These are phyloP conservation scores for Ceratocystis ficicola DNA, from an alignment of 2,329 filamentous ascomycete genomes.

Conservation along the genomic window DNA sequence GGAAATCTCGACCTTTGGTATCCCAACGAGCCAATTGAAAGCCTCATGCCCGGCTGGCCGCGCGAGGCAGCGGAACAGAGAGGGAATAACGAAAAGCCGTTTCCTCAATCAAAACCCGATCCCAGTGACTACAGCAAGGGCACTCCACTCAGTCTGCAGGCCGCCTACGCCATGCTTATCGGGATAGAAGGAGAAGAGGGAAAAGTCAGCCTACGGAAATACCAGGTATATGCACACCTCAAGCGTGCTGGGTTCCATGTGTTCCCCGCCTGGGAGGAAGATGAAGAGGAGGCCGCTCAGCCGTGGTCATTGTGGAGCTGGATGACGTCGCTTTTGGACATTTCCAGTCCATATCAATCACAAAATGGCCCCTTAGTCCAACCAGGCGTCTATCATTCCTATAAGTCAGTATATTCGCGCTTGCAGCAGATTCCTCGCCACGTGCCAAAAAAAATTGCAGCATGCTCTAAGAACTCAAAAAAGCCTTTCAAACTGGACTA, in stretches of 20 bases:
- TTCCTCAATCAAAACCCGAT: constrained; percentile 24
- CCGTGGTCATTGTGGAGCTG: constrained; percentile 38
- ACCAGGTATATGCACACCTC: constrained; percentile 75
- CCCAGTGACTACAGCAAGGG: constrained; percentile 45
- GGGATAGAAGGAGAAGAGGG: constrained; percentile 53
- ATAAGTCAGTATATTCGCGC: constrained; percentile 60
- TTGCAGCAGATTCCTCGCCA: constrained; percentile 63
- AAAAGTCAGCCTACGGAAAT: constrained; percentile 60
- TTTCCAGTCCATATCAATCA: constrained; percentile 23
- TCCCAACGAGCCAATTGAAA: constrained; percentile 46
- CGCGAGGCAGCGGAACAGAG: constrained; percentile 24
- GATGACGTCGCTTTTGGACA: constrained; percentile 39
- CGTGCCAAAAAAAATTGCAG: constrained; percentile 34
- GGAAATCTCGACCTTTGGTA: constrained; percentile 80
- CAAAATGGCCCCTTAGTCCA: constrained; percentile 45
- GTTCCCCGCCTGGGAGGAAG: constrained; percentile 46
- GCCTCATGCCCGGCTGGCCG: constrained; percentile 33
- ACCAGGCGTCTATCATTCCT: constrained; percentile 54
- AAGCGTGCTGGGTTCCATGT: constrained; percentile 75
- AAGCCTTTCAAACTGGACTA: constrained; percentile 62
- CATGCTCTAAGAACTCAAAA: constrained; percentile 25
- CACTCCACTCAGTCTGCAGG: constrained; percentile 81
- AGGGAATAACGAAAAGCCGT: constrained; percentile 24
- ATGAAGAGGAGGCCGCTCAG: constrained; percentile 23
- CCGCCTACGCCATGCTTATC: constrained; percentile 74